Evolutionary conservation across 176 grass and related monocot species (phyloP).

Genomic region (Oryza officinalis): DNA sequence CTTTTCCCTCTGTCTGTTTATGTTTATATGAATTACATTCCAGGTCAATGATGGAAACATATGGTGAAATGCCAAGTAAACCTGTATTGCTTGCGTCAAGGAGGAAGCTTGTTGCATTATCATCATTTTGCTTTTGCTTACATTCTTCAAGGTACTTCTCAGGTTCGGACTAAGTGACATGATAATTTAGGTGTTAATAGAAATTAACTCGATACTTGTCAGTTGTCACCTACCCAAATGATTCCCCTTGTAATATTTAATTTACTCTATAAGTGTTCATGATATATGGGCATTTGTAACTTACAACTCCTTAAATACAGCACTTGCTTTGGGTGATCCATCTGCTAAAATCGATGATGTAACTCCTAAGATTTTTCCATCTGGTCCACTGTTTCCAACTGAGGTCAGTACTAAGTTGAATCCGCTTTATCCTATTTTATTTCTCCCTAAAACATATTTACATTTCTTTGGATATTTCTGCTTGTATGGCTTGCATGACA

Average conservation of each 20-base stretch:
- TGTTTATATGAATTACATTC: not conserved
- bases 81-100: conserved; percentile 43
- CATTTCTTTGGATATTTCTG: conserved; percentile 21
- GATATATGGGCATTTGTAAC: not conserved
- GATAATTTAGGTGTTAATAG: conserved; percentile 8
- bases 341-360: conserved; percentile 73
- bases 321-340: conserved; percentile 75
- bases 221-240: not conserved
- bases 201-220: conserved; percentile 1
- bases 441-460: conserved; percentile 25
- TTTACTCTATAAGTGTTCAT: not conserved
- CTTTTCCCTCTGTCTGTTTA: not conserved
- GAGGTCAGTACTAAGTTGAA: conserved; percentile 57
- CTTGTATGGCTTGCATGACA: conserved; percentile 30
- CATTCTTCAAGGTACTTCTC: conserved; percentile 85
- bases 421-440: not conserved
- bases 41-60: conserved; percentile 45
- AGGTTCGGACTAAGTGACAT: conserved; percentile 73
- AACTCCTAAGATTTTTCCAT: conserved; percentile 66
- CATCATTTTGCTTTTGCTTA: conserved; percentile 62
- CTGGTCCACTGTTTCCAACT: conserved; percentile 73
- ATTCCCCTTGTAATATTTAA: not conserved
- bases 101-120: conserved; percentile 66
- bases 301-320: conserved; percentile 34
- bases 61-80: conserved; percentile 42